Conservation (phyloP, 1,139 yeast genomes). For the Suhomyces maxii region DNA sequence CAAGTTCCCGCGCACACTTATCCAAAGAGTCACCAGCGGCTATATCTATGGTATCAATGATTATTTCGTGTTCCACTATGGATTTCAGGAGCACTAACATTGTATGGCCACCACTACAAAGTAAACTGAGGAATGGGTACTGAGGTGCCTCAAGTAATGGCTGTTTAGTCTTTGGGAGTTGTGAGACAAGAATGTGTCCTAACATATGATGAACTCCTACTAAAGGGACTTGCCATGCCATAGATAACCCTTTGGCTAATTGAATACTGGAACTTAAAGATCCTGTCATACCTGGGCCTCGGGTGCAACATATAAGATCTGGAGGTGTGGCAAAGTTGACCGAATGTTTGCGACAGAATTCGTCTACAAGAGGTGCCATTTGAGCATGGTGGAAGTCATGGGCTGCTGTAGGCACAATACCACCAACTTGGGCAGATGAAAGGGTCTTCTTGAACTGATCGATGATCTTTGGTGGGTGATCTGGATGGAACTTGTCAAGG, state of each 20-base stretch:
- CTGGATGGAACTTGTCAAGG: slow-evolving; percentile 46
- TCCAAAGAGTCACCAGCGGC: slow-evolving; percentile 95
- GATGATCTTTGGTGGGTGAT: slow-evolving; percentile 49
- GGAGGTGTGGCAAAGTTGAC: slow-evolving; percentile 43
- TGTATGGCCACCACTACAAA: slow-evolving; percentile 96
- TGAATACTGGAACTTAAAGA: slow-evolving; percentile 81
- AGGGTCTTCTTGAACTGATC: slow-evolving; percentile 67
- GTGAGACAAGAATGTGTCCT: slow-evolving; percentile 79
- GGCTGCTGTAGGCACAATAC: slow-evolving; percentile 87
- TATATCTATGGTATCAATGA: slow-evolving; percentile 78
- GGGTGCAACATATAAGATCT: slow-evolving; percentile 81
- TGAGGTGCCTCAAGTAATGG: slow-evolving; percentile 44
- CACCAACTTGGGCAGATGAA: slow-evolving; percentile 68
- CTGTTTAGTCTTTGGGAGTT: slow-evolving; percentile 42
- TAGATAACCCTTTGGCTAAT: slow-evolving; percentile 78
- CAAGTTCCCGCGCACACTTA: slow-evolving; percentile 86
- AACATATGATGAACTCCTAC: slow-evolving; percentile 96
- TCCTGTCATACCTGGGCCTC: slow-evolving; percentile 98
- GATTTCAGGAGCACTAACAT: slow-evolving; percentile 72
- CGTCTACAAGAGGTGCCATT: slow-evolving; percentile 42
- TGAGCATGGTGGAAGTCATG: slow-evolving; percentile 70
- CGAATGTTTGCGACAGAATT: slow-evolving; percentile 27
- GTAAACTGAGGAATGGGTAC: slow-evolving; percentile 77
- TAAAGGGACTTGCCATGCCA: slow-evolving; percentile 75
- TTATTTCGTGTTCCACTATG: slow-evolving; percentile 63